phyloP scores from a whole-genome alignment of 805 yeast species.

The Candida bentonensis region DNA sequence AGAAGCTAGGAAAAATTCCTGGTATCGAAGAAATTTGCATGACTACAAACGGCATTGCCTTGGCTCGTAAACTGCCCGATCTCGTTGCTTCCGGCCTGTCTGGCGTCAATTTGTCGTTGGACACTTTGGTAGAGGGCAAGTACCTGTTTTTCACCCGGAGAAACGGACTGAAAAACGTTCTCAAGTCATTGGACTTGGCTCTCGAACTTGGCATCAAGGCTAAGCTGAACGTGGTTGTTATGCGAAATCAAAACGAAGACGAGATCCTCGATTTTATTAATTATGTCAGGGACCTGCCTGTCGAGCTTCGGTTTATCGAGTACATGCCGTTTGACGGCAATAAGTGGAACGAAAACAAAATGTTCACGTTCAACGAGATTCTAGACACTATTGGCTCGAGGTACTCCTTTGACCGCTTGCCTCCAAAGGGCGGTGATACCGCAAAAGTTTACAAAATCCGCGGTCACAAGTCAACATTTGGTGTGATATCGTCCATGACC shows the following conservation, averaged over 20 bases:
- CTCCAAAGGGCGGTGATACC: constrained; percentile 30
- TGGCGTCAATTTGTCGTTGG: constrained; percentile 33
- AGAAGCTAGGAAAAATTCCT: constrained; percentile 22
- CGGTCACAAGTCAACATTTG: constrained; percentile 31
- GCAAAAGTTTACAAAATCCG: constrained; percentile 32
- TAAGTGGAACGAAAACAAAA: constrained; percentile 33
- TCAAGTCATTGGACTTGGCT: constrained; percentile 31
- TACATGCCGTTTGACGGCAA: constrained; percentile 49
- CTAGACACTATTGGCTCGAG: constrained; percentile 19
- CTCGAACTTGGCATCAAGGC: constrained; percentile 30
- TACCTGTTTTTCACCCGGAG: constrained; percentile 34
- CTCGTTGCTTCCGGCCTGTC: constrained; percentile 31
- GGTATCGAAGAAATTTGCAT: constrained; percentile 36
- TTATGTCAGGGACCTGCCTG: constrained; percentile 24
- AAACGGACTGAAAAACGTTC: constrained; percentile 33
- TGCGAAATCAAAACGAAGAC: constrained; percentile 37
- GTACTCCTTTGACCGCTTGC: constrained; percentile 20
- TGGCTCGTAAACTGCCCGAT: constrained; percentile 33
- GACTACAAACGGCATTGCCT: constrained; percentile 38
- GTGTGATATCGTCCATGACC: constrained; percentile 45
- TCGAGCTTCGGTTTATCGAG: constrained; percentile 41
- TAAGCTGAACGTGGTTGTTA: constrained; percentile 36
- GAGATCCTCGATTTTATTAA: constrained; percentile 35
- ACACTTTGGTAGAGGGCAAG: constrained; percentile 38
- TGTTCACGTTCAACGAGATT: constrained; percentile 34